Evolutionary conservation across 352 stramenopile species (phyloP).

Genomic region (Halophytophthora batemanensis): DNA sequence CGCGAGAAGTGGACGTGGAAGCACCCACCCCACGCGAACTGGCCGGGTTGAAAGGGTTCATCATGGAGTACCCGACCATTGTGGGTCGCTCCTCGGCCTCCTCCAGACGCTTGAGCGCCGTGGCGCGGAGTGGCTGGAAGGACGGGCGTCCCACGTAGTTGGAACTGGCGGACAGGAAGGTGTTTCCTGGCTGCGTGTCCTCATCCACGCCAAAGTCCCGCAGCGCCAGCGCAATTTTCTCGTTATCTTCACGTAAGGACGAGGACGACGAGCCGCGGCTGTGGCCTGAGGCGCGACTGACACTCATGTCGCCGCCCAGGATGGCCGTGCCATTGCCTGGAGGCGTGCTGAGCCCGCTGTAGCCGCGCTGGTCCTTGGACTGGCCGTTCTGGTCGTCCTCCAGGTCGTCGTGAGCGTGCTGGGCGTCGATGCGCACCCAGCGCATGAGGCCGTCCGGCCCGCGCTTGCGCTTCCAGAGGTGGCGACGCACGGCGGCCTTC

Average conservation of each 20-base stretch:
- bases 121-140: constrained; percentile 73
- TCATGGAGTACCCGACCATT: constrained; percentile 61
- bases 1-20: constrained; percentile 16
- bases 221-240: constrained; percentile 71
- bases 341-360: constrained; percentile 50
- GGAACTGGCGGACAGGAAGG: constrained; percentile 31
- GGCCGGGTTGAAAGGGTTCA: constrained; percentile 56
- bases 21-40: constrained; percentile 13
- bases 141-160: constrained; percentile 43
- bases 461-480: constrained; percentile 74
- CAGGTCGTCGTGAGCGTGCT: constrained; percentile 28
- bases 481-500: constrained; percentile 71
- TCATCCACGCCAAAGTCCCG: constrained; percentile 68
- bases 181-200: constrained; percentile 27
- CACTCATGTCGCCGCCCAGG: constrained; percentile 21
- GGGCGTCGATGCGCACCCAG: constrained; percentile 76
- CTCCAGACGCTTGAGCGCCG: constrained; percentile 71
- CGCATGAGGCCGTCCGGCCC: constrained; percentile 71
- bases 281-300: constrained; percentile 17
- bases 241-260: constrained; percentile 65
- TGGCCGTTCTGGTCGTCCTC: constrained; percentile 28
- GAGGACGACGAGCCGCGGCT: constrained; percentile 41
- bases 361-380: constrained; percentile 17
- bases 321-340: constrained; percentile 37
- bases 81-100: constrained; percentile 75